These are phyloP conservation scores for Pleochaeta shiraiana DNA, from an alignment of 2,329 filamentous ascomycete species.

Conservation along the genomic window DNA sequence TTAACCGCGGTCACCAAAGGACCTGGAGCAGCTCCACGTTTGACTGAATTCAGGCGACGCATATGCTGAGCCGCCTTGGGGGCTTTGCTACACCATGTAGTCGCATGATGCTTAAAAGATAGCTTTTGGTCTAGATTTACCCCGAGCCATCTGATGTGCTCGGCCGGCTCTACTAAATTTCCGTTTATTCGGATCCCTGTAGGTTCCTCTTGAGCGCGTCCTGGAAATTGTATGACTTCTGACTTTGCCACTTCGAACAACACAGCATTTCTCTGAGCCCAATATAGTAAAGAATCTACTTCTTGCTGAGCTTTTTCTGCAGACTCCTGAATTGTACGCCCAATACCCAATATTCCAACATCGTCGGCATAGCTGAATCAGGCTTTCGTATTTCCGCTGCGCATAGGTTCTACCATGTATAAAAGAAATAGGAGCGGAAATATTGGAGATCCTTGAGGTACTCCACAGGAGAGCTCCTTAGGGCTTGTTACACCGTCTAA, in stretches of 20 bases:
- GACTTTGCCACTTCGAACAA: background rate
- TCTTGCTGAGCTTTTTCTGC: background rate
- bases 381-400: background rate
- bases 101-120: background rate
- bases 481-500: background rate
- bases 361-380: background rate
- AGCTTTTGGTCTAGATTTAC: background rate
- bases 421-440: background rate
- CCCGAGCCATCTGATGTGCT: background rate
- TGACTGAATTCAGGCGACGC: conserved; percentile 1
- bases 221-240: background rate
- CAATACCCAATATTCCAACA: background rate
- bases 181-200: background rate
- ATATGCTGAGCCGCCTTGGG: background rate
- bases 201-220: background rate
- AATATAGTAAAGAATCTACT: background rate
- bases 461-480: no score
- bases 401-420: background rate
- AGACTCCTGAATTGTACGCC: background rate
- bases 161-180: background rate
- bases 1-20: background rate
- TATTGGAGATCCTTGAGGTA: background rate
- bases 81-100: background rate
- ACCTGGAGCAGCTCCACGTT: background rate
- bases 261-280: background rate